Evolutionary conservation across 208 protist species (phyloP).

Genomic region (Naegleria fowleri): DNA sequence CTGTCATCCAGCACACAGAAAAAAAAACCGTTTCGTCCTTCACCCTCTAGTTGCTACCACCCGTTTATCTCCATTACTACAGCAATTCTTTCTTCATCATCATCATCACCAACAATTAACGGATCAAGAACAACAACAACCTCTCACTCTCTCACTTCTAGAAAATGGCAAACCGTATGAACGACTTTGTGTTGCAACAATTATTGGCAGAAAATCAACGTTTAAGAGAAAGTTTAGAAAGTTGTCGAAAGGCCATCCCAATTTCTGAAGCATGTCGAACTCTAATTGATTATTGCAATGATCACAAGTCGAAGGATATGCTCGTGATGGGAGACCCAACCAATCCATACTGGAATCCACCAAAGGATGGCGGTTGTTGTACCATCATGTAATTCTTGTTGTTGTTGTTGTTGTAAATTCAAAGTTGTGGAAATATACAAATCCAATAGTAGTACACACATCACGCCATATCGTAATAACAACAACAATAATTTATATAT

Average conservation of each 20-base stretch:
- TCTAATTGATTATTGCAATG: not conserved
- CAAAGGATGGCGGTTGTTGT: not conserved
- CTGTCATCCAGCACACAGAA: no score
- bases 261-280: not conserved
- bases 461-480: no score
- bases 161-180: slow-evolving; percentile 7
- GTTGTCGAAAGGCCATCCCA: not conserved
- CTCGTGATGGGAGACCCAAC: not conserved
- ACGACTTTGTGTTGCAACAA: slow-evolving; percentile 19
- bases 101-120: no score
- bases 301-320: not conserved
- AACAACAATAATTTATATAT: no score
- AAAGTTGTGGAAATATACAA: no score
- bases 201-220: slow-evolving; percentile 15
- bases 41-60: no score
- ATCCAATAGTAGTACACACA: no score
- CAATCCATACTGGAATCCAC: not conserved
- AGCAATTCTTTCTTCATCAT: no score
- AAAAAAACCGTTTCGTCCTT: no score
- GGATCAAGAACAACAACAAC: not conserved
- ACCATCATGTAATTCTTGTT: not conserved
- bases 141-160: no score
- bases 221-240: not conserved
- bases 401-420: no score
- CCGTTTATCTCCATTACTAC: no score